Evolutionary conservation across 1,284 basidiomycete genomes (phyloP).

Genomic region (Paramarasmius palmivorus): DNA sequence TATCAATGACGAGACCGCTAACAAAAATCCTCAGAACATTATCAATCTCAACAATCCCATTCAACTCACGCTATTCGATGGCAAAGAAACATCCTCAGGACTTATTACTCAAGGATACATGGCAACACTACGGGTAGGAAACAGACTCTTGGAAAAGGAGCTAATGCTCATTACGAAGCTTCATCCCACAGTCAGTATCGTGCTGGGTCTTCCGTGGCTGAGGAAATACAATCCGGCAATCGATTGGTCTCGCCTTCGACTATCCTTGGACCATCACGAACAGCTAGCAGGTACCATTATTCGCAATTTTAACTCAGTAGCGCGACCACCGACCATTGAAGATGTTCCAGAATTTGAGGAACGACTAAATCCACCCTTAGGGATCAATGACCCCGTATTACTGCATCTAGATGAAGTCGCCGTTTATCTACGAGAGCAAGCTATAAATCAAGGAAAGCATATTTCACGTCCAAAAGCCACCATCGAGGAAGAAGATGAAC

Average conservation of each 20-base stretch:
- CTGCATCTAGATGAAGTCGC: no score
- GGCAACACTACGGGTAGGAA: not conserved
- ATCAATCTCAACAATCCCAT: no score
- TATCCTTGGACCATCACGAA: not conserved
- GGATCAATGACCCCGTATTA: no score
- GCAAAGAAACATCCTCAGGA: not conserved
- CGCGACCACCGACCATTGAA: no score
- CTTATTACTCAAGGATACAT: not conserved
- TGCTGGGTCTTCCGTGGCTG: not conserved
- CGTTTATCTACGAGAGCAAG: no score
- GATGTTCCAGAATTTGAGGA: no score
- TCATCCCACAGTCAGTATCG: not conserved
- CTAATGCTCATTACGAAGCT: not conserved
- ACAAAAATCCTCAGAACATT: not conserved
- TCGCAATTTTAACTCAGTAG: not conserved
- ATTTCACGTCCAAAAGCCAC: no score
- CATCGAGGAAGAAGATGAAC: no score
- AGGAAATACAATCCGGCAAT: not conserved
- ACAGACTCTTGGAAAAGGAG: not conserved
- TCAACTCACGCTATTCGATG: no score
- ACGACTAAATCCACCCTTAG: no score
- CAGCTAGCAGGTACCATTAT: not conserved
- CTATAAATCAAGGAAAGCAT: no score
- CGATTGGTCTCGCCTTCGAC: not conserved
- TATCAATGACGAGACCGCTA: not conserved